Evolutionary conservation across 352 stramenopile species (phyloP).

Genomic region (Peronospora farinosa): DNA sequence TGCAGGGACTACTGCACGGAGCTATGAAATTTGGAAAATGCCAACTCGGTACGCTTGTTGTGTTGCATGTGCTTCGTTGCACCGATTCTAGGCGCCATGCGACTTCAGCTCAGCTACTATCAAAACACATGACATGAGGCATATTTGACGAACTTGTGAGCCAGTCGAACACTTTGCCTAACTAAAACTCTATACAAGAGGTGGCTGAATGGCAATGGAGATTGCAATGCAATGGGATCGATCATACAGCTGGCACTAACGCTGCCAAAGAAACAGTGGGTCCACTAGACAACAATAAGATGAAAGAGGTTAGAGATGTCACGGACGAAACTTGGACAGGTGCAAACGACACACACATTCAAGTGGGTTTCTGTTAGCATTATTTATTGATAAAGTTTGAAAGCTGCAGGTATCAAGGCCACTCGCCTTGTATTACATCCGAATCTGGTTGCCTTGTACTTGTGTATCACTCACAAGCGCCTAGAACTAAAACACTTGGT

Average conservation of each 20-base stretch:
- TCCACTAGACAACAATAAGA: no score
- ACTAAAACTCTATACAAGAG: neutral
- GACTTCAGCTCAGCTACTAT: conserved; percentile 18
- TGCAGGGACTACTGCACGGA: neutral
- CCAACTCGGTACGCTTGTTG: neutral
- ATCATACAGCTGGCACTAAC: conserved; percentile 17
- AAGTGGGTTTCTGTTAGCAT: neutral
- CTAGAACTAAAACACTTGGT: neutral
- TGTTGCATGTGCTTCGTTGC: conserved; percentile 1
- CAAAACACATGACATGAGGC: neutral
- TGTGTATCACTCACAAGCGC: neutral
- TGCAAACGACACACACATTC: no score
- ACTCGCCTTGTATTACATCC: conserved; percentile 9
- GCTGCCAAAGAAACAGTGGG: no score
- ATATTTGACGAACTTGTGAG: neutral
- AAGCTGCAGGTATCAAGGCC: conserved; percentile 2
- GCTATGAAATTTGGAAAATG: conserved; percentile 19
- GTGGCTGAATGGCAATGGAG: no score
- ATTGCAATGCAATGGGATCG: conserved; percentile 8
- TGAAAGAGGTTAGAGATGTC: no score
- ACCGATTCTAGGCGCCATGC: conserved; percentile 19
- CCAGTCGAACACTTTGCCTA: no score
- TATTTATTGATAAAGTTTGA: neutral
- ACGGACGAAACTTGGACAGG: no score
- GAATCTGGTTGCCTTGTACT: conserved; percentile 3